Conservation (phyloP, 495 filamentous ascomycete species). For the Cryomyces minteri region DNA sequence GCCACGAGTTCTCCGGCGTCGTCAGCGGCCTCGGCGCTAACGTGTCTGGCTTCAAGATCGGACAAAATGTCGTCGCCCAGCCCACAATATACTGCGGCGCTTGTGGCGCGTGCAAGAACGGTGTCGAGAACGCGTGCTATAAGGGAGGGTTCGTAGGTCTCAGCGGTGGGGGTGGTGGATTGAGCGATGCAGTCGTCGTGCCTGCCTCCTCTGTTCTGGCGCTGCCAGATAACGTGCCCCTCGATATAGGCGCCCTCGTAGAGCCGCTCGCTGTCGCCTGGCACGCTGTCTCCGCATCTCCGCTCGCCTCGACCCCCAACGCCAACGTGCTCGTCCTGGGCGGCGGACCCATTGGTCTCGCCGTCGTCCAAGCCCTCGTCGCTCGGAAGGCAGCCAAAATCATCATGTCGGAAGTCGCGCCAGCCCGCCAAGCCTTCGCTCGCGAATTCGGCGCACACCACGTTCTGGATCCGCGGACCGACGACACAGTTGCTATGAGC, state of each 20-base stretch:
- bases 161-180: constrained; percentile 12
- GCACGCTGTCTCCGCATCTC: constrained; percentile 14
- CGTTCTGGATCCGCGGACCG: constrained; percentile 12
- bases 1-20: constrained; percentile 14
- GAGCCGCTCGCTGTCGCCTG: constrained; percentile 14
- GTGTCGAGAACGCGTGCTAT: constrained; percentile 11
- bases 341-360: constrained; percentile 15
- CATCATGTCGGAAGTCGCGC: constrained; percentile 15
- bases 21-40: constrained; percentile 10
- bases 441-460: constrained; percentile 16
- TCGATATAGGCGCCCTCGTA: constrained; percentile 14
- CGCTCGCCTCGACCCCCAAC: constrained; percentile 4
- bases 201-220: constrained; percentile 3
- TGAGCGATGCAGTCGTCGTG: constrained; percentile 12
- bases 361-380: constrained; percentile 8
- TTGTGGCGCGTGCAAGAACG: constrained; percentile 10
- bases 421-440: constrained; percentile 13
- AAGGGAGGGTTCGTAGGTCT: constrained; percentile 14
- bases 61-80: constrained; percentile 10
- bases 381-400: constrained; percentile 11
- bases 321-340: constrained; percentile 9
- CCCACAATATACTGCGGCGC: constrained; percentile 12
- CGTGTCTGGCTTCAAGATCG: constrained; percentile 5
- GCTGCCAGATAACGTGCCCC: constrained; percentile 10
- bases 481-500: constrained; percentile 8